These are phyloP conservation scores for Pyrenochaeta sp. DNA, from an alignment of 2,329 filamentous ascomycete genomes.

Conservation along the genomic window DNA sequence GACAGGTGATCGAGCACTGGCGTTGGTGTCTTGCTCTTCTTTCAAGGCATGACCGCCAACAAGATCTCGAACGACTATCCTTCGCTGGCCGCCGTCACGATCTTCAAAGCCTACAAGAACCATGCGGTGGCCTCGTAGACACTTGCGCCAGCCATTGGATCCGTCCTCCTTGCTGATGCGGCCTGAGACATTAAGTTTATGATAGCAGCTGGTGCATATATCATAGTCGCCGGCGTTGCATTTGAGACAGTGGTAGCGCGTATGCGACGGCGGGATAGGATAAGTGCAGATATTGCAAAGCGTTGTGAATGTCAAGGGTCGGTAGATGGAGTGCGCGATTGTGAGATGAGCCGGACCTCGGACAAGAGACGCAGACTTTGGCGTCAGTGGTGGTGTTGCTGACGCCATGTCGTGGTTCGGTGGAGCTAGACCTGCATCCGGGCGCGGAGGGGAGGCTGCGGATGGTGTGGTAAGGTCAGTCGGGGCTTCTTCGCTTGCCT, in stretches of 20 bases:
- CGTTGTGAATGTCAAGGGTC: conserved; percentile 75
- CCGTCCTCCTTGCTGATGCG: conserved; percentile 80
- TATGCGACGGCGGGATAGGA: conserved; percentile 73
- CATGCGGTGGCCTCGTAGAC: conserved; percentile 84
- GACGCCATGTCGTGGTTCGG: conserved; percentile 33
- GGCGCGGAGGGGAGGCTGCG: conserved; percentile 24
- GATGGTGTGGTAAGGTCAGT: conserved; percentile 14
- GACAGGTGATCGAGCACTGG: conserved; percentile 10
- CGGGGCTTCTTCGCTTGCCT: conserved; percentile 38
- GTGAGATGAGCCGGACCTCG: conserved; percentile 44
- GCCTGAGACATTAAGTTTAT: conserved; percentile 67
- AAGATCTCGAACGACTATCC: conserved; percentile 73
- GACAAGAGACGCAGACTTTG: conserved; percentile 55
- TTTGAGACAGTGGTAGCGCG: conserved; percentile 80
- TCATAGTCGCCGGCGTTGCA: conserved; percentile 88
- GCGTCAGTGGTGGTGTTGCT: conserved; percentile 50
- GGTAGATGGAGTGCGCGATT: conserved; percentile 59
- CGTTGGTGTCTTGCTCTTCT: conserved; percentile 59
- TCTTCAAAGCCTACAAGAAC: conserved; percentile 79
- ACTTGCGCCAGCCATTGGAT: conserved; percentile 82
- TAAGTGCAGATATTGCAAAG: conserved; percentile 81
- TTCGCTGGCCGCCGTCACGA: conserved; percentile 70
- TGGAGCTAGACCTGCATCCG: conserved; percentile 31
- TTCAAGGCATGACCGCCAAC: conserved; percentile 79
- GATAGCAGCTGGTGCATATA: conserved; percentile 82